A percentile compares a stretch with the other conserved stretches of the same genome.
Evolutionary conservation across 2,329 filamentous ascomycete genomes (phyloP).

Genomic region (Tolypocladium cylindrosporum): DNA sequence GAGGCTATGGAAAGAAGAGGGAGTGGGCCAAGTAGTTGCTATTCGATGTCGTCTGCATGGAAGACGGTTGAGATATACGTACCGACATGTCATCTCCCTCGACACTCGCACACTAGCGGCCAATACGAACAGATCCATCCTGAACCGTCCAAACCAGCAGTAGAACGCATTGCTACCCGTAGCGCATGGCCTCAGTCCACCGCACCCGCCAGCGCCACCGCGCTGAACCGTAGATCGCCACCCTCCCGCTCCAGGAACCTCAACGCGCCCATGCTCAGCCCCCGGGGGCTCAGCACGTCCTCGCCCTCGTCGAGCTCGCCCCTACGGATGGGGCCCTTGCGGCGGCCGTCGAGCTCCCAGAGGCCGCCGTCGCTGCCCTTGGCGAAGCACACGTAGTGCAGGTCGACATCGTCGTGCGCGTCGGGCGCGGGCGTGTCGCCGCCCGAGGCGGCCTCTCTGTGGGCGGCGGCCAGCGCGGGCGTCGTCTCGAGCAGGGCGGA

Average conservation of each 20-base stretch:
- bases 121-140: neutral
- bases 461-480: slow-evolving; percentile 64
- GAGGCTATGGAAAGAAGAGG: neutral
- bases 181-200: slow-evolving; percentile 26
- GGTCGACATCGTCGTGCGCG: slow-evolving; percentile 73
- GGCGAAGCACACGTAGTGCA: slow-evolving; percentile 95
- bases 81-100: neutral
- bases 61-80: neutral
- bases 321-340: slow-evolving; percentile 45
- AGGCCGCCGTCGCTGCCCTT: slow-evolving; percentile 56
- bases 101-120: no score
- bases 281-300: slow-evolving; percentile 66
- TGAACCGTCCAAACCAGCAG: neutral
- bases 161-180: no score
- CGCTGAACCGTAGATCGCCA: slow-evolving; percentile 48
- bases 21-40: neutral
- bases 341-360: slow-evolving; percentile 51
- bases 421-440: slow-evolving; percentile 73
- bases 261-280: slow-evolving; percentile 57
- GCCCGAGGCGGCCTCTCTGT: slow-evolving; percentile 63
- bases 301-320: slow-evolving; percentile 49
- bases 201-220: slow-evolving; percentile 43
- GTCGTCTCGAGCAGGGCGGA: slow-evolving; percentile 70
- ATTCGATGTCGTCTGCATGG: neutral
- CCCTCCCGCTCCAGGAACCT: slow-evolving; percentile 47